Percentiles rank a stretch among this genome's conserved stretches.
Evolutionary conservation across 169 alveolate genomes (phyloP).

Genomic region (Perkinsus marinus): DNA sequence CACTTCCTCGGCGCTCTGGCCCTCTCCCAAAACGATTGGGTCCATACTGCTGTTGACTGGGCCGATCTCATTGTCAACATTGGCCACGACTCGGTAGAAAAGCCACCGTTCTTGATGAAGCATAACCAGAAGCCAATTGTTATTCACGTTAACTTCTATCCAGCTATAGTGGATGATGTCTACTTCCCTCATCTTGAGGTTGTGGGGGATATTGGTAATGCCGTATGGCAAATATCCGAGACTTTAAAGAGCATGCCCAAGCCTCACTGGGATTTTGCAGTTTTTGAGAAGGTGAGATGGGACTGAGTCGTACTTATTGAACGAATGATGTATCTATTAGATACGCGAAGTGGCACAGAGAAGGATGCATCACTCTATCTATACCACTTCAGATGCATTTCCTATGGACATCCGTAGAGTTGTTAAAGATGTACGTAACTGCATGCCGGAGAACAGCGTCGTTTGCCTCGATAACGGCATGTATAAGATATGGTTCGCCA

Average conservation of each 20-base stretch:
- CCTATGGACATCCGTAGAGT: background rate
- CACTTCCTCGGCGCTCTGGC: background rate
- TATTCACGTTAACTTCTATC: background rate
- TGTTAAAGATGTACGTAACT: background rate
- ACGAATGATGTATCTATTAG: background rate
- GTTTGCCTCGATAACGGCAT: background rate
- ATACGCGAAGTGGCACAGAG: background rate
- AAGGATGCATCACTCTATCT: background rate
- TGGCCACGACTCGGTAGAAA: background rate
- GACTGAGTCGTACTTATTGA: background rate
- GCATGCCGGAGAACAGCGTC: background rate
- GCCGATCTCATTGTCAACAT: background rate
- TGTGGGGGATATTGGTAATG: background rate
- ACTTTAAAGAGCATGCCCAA: background rate
- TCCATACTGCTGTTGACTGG: background rate
- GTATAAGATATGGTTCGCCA: background rate
- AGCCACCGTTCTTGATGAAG: background rate
- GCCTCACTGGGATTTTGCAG: background rate
- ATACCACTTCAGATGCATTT: background rate
- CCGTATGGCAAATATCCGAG: background rate
- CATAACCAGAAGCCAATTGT: background rate
- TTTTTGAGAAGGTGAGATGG: background rate
- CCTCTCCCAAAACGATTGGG: background rate
- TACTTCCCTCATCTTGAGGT: background rate
- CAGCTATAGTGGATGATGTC: background rate